Evolutionary conservation across 352 stramenopile genomes (phyloP).

Genomic region (Phytopythium oedochilum): DNA sequence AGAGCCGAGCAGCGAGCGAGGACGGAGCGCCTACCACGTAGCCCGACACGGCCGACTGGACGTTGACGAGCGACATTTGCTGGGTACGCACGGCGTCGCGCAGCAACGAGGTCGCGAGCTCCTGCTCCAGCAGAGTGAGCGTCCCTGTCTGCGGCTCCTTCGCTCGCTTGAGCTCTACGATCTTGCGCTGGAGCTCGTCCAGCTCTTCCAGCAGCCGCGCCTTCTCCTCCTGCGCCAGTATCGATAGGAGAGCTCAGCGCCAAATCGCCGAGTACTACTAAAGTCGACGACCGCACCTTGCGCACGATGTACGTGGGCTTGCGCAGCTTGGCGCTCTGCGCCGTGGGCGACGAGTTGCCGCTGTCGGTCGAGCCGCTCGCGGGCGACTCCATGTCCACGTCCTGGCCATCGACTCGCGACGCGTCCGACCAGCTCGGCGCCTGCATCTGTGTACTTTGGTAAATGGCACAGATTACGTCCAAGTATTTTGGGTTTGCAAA

Average conservation of each 20-base stretch:
- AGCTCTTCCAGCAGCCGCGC: conserved; percentile 16
- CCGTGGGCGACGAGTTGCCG: not conserved
- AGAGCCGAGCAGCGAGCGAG: too few relatives aligned
- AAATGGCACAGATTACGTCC: too few relatives aligned
- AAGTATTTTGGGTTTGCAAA: too few relatives aligned
- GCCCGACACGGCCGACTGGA: conserved; percentile 15
- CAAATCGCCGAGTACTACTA: not conserved
- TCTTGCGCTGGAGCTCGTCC: conserved; percentile 11
- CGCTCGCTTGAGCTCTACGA: not conserved
- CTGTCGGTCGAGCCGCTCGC: not conserved
- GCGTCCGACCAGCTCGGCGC: too few relatives aligned
- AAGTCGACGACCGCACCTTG: conserved; percentile 7
- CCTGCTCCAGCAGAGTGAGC: not conserved
- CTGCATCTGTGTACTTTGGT: too few relatives aligned
- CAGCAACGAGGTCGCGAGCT: conserved; percentile 4
- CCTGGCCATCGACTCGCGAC: not conserved
- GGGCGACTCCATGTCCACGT: not conserved
- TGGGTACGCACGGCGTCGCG: conserved; percentile 17
- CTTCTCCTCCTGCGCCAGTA: conserved; percentile 20
- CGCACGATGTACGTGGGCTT: conserved; percentile 18
- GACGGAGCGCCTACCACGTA: conserved; percentile 7
- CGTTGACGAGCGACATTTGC: conserved; percentile 15
- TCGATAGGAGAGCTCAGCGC: not conserved
- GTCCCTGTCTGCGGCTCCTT: not conserved
- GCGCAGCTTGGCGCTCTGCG: not conserved